Conservation (phyloP, 2,329 filamentous ascomycete species). For the Sarocladium brachiariae region DNA sequence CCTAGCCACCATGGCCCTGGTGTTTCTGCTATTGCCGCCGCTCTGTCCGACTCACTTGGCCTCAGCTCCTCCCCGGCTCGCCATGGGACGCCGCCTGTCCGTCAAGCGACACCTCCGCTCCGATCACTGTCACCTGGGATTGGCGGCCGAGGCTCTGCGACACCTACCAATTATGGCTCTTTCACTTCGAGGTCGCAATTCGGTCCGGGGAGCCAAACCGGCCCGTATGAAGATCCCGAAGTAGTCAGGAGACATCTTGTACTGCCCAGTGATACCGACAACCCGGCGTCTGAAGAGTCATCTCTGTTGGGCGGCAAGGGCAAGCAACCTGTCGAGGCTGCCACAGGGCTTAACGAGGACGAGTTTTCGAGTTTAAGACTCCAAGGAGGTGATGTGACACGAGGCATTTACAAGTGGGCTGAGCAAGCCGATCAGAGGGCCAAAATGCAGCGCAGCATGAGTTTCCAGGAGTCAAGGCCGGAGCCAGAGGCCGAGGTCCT, state of each 20-base stretch:
- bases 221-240: constrained; percentile 79
- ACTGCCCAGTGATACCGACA: constrained; percentile 48
- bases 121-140: constrained; percentile 32
- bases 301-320: constrained; percentile 42
- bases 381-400: constrained; percentile 89
- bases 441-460: constrained; percentile 73
- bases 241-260: constrained; percentile 87
- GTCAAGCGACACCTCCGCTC: constrained; percentile 50
- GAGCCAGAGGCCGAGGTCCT: constrained; percentile 73
- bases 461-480: constrained; percentile 72
- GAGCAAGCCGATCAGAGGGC: constrained; percentile 73
- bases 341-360: constrained; percentile 50
- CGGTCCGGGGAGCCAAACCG: constrained; percentile 33
- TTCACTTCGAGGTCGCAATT: constrained; percentile 63
- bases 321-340: constrained; percentile 41
- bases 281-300: constrained; percentile 39
- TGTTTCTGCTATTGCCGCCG: constrained; percentile 80
- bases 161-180: constrained; percentile 75
- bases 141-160: constrained; percentile 35
- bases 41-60: constrained; percentile 69
- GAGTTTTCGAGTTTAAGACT: constrained; percentile 91
- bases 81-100: constrained; percentile 57
- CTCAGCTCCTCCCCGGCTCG: constrained; percentile 55
- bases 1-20: constrained; percentile 68
- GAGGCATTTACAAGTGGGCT: constrained; percentile 94